phyloP scores from a whole-genome alignment of 306 rosid genomes.

The Prunus campanulata region DNA sequence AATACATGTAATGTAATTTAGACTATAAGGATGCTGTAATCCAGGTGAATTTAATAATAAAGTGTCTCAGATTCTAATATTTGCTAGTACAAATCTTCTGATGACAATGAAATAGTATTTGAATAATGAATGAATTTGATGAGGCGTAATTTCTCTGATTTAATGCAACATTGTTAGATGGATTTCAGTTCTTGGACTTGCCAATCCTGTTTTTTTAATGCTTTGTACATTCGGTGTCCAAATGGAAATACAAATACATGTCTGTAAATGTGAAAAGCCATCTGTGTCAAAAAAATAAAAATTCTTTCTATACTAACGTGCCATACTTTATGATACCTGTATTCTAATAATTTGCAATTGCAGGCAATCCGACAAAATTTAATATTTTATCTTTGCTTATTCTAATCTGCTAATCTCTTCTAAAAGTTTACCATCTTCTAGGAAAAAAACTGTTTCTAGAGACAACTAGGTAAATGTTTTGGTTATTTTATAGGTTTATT shows the following conservation, averaged over 20 bases:
- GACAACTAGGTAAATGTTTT: not conserved
- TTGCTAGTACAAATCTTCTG: not conserved
- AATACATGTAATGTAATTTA: not conserved
- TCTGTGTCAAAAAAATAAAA: not conserved
- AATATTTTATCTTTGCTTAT: not conserved
- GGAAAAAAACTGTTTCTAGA: not conserved
- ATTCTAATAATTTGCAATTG: not conserved
- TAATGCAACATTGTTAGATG: constrained; percentile 1
- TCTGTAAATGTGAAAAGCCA: not conserved
- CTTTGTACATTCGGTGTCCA: not conserved
- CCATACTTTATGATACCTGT: not conserved
- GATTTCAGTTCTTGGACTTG: not conserved
- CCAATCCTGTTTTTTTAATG: not conserved
- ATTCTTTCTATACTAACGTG: not conserved
- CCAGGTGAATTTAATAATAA: not conserved
- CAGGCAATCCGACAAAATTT: not conserved
- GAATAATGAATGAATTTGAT: not conserved
- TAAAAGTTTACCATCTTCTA: not conserved
- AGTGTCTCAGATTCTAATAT: not conserved
- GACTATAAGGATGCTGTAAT: not conserved
- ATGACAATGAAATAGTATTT: not conserved
- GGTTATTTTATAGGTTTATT: not conserved
- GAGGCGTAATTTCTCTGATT: not conserved
- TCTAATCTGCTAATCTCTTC: not conserved
- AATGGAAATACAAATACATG: not conserved